These are phyloP conservation scores for Leishmania guyanensis DNA, from an alignment of 208 protist genomes.

Conservation along the genomic window DNA sequence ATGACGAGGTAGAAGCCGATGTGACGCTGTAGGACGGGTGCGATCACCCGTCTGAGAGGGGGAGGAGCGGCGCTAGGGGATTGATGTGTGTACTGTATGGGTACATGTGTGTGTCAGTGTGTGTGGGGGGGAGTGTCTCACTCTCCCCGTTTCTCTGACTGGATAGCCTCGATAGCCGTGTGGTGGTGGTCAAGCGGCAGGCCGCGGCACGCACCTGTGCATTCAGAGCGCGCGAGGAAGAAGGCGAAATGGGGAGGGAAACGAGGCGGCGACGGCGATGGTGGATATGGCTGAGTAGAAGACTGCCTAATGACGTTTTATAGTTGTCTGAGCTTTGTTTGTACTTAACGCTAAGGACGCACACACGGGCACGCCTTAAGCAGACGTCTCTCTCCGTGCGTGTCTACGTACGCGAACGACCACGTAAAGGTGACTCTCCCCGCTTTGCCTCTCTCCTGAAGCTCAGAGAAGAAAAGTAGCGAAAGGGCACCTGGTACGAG, in stretches of 20 bases:
- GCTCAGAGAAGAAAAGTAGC: not conserved
- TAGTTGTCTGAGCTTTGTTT: not conserved
- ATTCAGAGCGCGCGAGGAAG: too few species aligned
- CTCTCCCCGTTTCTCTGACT: not conserved
- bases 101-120: not conserved
- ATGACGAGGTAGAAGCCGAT: constrained; percentile 86
- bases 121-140: not conserved
- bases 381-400: not conserved
- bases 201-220: too few species aligned
- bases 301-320: too few species aligned
- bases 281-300: too few species aligned
- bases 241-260: not conserved
- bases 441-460: too few species aligned
- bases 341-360: not conserved
- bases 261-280: too few species aligned
- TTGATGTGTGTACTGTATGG: not conserved
- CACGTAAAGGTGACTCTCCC: not conserved
- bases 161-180: not conserved
- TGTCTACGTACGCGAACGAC: not conserved
- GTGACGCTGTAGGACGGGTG: constrained; percentile 50
- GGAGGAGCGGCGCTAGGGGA: not conserved
- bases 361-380: not conserved
- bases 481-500: not conserved
- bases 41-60: constrained; percentile 9
- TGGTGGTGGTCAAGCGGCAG: too few species aligned